These are phyloP conservation scores for Calamus simplicifolius DNA, from an alignment of 176 grass and related monocot genomes.

Conservation along the genomic window DNA sequence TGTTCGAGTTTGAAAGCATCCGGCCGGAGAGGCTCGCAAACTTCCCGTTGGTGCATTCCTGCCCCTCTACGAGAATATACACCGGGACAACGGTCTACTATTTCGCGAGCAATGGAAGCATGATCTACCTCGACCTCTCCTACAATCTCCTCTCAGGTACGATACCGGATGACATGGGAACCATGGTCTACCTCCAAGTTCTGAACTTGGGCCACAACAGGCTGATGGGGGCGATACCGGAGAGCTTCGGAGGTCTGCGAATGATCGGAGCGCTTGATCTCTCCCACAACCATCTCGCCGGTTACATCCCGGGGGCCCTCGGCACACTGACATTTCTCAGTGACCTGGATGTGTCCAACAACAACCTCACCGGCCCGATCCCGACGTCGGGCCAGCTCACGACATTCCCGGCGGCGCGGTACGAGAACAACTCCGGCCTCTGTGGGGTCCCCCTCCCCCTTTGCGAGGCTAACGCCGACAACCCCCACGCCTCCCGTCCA, in stretches of 20 bases:
- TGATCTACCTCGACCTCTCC: constrained; percentile 94
- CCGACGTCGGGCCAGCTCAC: constrained; percentile 73
- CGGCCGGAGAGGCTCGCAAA: constrained; percentile 55
- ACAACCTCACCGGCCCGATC: constrained; percentile 68
- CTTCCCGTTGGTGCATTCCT: constrained; percentile 50
- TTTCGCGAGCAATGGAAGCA: constrained; percentile 66
- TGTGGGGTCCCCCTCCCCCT: constrained; percentile 77
- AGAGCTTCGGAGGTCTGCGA: constrained; percentile 40
- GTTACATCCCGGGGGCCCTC: constrained; percentile 48
- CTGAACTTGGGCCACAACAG: constrained; percentile 81
- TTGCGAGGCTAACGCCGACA: constrained; percentile 21
- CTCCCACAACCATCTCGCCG: constrained; percentile 70
- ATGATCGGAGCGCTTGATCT: constrained; percentile 60
- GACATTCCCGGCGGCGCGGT: constrained; percentile 53
- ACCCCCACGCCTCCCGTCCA: neutral
- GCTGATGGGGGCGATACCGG: constrained; percentile 52
- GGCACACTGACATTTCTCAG: constrained; percentile 44
- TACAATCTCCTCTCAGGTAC: constrained; percentile 60
- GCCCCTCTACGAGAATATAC: constrained; percentile 82
- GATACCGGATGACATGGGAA: constrained; percentile 51
- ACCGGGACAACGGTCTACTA: constrained; percentile 54
- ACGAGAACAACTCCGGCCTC: constrained; percentile 66
- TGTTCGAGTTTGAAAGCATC: constrained; percentile 92
- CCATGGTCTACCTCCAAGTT: constrained; percentile 68
- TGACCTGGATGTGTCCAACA: constrained; percentile 84